Evolutionary conservation across 805 yeast species (phyloP), one percentile per base, ranked within the genome.

Genomic region (Hanseniaspora jakobsenii): DNA sequence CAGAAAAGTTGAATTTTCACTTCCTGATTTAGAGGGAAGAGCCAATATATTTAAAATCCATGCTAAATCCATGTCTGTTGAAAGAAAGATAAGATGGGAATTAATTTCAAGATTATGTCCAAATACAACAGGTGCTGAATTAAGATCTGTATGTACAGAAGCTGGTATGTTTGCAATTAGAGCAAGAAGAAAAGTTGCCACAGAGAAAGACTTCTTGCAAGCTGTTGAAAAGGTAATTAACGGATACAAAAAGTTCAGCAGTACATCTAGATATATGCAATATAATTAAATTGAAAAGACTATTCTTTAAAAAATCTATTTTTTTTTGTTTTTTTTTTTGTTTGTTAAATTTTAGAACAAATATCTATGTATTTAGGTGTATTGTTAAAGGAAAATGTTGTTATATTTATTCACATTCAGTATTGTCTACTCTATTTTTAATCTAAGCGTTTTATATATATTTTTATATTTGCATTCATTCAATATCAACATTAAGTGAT

Each of bases 101-200:
- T 73, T 91, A 58, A 91, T 91, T 57, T 87, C 97, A 17, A 75
- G 99, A 61, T 71, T 91, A 58, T 91, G 98, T 68, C 98, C 98
- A 50, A 91, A 93, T 62, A 81, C 95, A 16, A 91, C 98, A 1
- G 99, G 99, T 64, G 99, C 99, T 3, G 98, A 91, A 67, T 71
- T 91, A 55, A 79, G 98, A 61, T 89, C 97, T 6, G 98, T 91
- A 14, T 91, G 98, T 64, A 91, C 98, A 1, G 99, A 91, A 64
- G 98, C 98, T 3, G 99, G 99, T 56, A 91, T 91, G 98, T 91
- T 87, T 70, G 98, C 99, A 36, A 91, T 91, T 46, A 77, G 99
- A 57, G 95, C 97, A 16, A 78, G 99, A 65, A 76, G 98, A 68
- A 91, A 91, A 69, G 95, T 91, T 34, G 97, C 98, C 30, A 81